A percentile compares a stretch with the other conserved stretches of the same genome.
These are phyloP conservation scores for Xerocomellus amylosporus DNA, from an alignment of 768 basidiomycete genomes.

Conservation along the genomic window DNA sequence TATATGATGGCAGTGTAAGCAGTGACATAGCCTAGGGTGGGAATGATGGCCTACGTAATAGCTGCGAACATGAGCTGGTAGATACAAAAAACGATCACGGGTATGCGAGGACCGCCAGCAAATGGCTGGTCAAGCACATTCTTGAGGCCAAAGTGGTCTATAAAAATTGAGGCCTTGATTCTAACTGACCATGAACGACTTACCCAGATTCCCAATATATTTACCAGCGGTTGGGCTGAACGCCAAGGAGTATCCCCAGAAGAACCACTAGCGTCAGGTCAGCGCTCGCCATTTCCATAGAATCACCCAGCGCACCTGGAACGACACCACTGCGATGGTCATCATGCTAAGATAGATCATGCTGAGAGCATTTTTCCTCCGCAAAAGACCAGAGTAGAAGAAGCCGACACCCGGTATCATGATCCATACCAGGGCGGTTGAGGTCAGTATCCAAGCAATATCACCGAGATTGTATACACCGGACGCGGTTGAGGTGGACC, in stretches of 20 bases:
- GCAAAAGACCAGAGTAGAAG: slow-evolving; percentile 88
- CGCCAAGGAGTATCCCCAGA: slow-evolving; percentile 93
- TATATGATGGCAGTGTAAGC: slow-evolving; percentile 29
- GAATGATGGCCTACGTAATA: slow-evolving; percentile 60
- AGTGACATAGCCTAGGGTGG: not conserved
- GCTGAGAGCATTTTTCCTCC: slow-evolving; percentile 90
- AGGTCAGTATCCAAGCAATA: slow-evolving; percentile 66
- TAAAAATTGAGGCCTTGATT: not conserved
- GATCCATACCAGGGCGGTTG: slow-evolving; percentile 79
- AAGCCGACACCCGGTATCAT: slow-evolving; percentile 86
- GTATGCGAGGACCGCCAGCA: slow-evolving; percentile 67
- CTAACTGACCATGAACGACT: slow-evolving; percentile 23
- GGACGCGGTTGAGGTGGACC: slow-evolving; percentile 19
- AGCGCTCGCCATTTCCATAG: not conserved
- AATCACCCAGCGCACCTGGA: slow-evolving; percentile 71
- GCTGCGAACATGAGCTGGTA: slow-evolving; percentile 92
- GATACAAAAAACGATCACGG: slow-evolving; percentile 72
- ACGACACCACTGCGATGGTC: slow-evolving; percentile 73
- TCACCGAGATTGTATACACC: slow-evolving; percentile 59
- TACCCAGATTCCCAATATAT: slow-evolving; percentile 87
- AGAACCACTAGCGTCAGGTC: slow-evolving; percentile 70
- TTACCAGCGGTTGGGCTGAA: slow-evolving; percentile 72
- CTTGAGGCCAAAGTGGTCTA: slow-evolving; percentile 82
- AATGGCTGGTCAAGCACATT: slow-evolving; percentile 75
- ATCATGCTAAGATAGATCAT: slow-evolving; percentile 85